Evolutionary conservation across 2,329 filamentous ascomycete species (phyloP).

Genomic region (Fusarium armeniacum): DNA sequence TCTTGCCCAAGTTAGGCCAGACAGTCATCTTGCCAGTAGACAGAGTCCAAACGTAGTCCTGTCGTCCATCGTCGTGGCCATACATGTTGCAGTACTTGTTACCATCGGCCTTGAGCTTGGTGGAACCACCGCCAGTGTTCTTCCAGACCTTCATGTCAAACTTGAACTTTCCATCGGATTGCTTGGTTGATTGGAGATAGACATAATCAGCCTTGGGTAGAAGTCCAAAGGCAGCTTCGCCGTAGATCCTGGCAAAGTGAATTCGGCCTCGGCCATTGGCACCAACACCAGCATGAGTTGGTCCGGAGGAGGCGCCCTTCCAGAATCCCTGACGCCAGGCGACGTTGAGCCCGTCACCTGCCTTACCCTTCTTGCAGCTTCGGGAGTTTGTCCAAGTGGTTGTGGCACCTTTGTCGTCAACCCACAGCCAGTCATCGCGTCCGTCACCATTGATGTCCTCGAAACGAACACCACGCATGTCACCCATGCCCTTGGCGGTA

Average conservation of each 20-base stretch:
- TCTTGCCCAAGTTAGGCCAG: constrained; percentile 11
- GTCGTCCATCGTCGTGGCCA: constrained; percentile 22
- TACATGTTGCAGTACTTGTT: constrained; percentile 44
- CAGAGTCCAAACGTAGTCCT: constrained; percentile 40
- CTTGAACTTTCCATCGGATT: constrained; percentile 1
- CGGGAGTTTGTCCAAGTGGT: constrained; percentile 46
- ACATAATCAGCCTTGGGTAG: constrained; percentile 31
- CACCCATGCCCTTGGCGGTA: constrained; percentile 36
- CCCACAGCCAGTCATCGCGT: constrained; percentile 48
- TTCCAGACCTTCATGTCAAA: constrained; percentile 25
- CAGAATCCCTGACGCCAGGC: constrained; percentile 39
- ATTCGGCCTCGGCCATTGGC: constrained; percentile 5
- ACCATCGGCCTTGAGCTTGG: constrained; percentile 25
- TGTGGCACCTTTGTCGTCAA: constrained; percentile 36
- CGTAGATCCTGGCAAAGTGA: constrained; percentile 36
- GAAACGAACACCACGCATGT: constrained; percentile 42
- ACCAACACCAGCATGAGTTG: constrained; percentile 34
- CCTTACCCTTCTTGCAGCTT: constrained; percentile 31
- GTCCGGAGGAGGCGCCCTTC: constrained; percentile 21
- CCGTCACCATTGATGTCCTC: constrained; percentile 43
- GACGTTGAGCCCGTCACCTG: constrained; percentile 43
- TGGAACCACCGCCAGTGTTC: constrained; percentile 16
- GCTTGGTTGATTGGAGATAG: constrained; percentile 18
- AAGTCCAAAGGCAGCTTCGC: constrained; percentile 3
- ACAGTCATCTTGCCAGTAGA: constrained; percentile 19